These are phyloP conservation scores for Calonectria pseudoreteaudii DNA, from an alignment of 2,329 filamentous ascomycete genomes.

Conservation along the genomic window DNA sequence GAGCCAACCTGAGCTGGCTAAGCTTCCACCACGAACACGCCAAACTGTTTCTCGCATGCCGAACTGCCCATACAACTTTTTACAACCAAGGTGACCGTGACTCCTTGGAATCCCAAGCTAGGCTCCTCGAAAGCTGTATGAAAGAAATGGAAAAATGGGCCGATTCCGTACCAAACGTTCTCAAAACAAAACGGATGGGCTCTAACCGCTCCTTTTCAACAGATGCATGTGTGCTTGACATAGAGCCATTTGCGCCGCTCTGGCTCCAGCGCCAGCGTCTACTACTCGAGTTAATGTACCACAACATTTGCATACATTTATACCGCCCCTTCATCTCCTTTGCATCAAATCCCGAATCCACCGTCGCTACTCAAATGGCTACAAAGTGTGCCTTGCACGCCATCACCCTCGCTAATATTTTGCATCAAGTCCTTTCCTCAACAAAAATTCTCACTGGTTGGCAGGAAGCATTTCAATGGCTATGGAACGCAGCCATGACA, in stretches of 20 bases:
- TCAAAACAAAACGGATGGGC: not conserved
- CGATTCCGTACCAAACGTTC: not conserved
- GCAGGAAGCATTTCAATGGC: slow-evolving; percentile 41
- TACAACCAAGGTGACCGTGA: not conserved
- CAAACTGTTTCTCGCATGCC: not conserved
- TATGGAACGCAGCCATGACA: slow-evolving; percentile 46
- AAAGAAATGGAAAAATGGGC: not conserved
- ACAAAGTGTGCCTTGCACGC: not conserved
- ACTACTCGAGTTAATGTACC: slow-evolving; percentile 55
- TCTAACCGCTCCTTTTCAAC: not conserved
- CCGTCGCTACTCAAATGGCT: not conserved
- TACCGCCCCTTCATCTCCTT: not conserved
- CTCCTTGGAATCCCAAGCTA: not conserved
- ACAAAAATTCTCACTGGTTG: slow-evolving; percentile 37
- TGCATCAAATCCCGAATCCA: not conserved
- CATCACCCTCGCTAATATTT: slow-evolving; percentile 17
- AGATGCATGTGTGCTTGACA: slow-evolving; percentile 32
- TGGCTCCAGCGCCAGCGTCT: slow-evolving; percentile 55
- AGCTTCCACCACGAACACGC: not conserved
- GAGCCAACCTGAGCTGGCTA: not conserved
- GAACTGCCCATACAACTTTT: not conserved
- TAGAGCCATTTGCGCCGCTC: slow-evolving; percentile 47
- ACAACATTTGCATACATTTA: slow-evolving; percentile 50
- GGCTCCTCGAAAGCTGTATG: not conserved
- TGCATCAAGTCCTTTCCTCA: slow-evolving; percentile 35